phyloP scores from a whole-genome alignment of 306 rosid genomes.

The Hippophae gyantsensis region DNA sequence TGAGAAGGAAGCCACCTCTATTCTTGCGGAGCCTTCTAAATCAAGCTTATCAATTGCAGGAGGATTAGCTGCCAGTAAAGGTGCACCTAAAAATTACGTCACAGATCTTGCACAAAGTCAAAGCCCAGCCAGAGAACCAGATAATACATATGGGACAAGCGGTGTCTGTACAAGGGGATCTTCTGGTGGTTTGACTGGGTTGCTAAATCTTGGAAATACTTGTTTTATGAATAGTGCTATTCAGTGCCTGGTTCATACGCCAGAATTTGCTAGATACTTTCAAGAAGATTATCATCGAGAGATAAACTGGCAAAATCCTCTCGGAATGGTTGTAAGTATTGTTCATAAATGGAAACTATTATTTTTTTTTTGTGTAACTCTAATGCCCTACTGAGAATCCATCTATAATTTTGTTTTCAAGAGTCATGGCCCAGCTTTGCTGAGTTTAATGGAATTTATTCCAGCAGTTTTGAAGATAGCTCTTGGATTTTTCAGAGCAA shows the following conservation, averaged over 20 bases:
- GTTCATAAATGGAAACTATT: not conserved
- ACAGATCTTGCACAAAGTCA: conserved; percentile 54
- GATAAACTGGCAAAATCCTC: conserved; percentile 85
- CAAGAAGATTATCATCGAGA: conserved; percentile 94
- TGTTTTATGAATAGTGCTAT: conserved; percentile 99
- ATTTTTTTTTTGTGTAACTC: too few species aligned
- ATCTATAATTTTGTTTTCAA: too few species aligned
- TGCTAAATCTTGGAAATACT: conserved; percentile 93
- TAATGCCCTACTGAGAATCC: too few species aligned
- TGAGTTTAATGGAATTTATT: too few species aligned
- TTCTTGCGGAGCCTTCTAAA: conserved; percentile 70
- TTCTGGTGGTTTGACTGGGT: conserved; percentile 79
- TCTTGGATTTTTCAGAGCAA: too few species aligned
- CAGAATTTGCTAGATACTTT: conserved; percentile 85
- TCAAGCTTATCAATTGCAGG: conserved; percentile 74
- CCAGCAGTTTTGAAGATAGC: too few species aligned
- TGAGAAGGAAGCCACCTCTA: conserved; percentile 59
- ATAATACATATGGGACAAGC: conserved; percentile 42
- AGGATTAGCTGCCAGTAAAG: conserved; percentile 76
- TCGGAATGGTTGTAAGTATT: conserved; percentile 98
- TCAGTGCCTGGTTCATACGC: conserved; percentile 96
- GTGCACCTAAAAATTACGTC: conserved; percentile 45
- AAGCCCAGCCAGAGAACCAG: conserved; percentile 56
- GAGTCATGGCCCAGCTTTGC: too few species aligned
- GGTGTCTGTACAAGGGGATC: conserved; percentile 94